phyloP scores from a whole-genome alignment of 805 yeast species.

The Metschnikowia picachoensis region DNA sequence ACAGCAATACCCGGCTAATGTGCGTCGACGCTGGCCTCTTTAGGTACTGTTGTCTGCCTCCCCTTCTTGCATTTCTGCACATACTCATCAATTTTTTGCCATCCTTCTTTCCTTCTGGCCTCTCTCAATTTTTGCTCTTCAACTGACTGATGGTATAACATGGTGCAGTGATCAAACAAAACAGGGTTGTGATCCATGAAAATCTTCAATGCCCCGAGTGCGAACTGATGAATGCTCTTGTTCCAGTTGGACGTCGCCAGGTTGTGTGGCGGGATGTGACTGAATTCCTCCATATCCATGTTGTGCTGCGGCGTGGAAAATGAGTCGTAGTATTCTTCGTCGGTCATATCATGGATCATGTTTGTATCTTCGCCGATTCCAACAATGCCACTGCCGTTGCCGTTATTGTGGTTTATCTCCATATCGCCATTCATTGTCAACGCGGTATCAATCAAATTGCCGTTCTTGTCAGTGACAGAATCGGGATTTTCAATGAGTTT shows the following conservation, averaged over 20 bases:
- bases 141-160: conserved; percentile 73
- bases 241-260: conserved; percentile 76
- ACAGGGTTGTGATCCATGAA: conserved; percentile 92
- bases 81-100: conserved; percentile 65
- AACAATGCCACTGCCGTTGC: conserved; percentile 15
- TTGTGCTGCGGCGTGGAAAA: conserved; percentile 34
- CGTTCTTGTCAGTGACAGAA: conserved; percentile 40
- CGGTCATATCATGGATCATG: conserved; percentile 35
- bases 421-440: conserved; percentile 18
- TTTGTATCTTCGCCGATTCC: conserved; percentile 13
- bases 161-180: conserved; percentile 88
- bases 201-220: conserved; percentile 84
- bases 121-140: conserved; percentile 68
- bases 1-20: conserved; percentile 1
- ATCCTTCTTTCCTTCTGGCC: conserved; percentile 58
- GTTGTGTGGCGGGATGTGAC: conserved; percentile 38
- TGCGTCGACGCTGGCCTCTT: conserved; percentile 12
- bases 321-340: conserved; percentile 43
- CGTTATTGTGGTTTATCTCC: conserved; percentile 15
- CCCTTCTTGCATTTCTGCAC: conserved; percentile 32
- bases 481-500: conserved; percentile 36
- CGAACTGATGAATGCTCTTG: conserved; percentile 85
- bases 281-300: conserved; percentile 31
- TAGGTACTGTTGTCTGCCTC: conserved; percentile 2
- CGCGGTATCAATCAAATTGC: conserved; percentile 38